Evolutionary conservation across 140 eudicot species (phyloP), one percentile per base, ranked within the genome.

Genomic region (Ambrosia hybrid): DNA sequence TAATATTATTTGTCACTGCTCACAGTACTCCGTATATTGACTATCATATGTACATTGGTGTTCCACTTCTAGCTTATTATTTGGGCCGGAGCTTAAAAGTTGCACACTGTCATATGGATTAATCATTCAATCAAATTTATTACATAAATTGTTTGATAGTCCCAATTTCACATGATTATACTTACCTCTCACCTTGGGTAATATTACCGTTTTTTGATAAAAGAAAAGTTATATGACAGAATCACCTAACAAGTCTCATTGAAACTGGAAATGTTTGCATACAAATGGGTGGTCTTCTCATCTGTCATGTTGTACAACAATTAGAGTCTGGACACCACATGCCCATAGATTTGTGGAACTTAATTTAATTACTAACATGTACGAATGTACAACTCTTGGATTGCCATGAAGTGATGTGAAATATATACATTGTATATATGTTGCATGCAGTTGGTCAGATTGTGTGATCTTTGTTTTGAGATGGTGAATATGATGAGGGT

Each of bases 401-500:
- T 69, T 80, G 77, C 64, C 15, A 21, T 46, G 55, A 16, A 41
- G 65, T 80, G 78, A 72, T 78, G 78, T 67, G 78, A 78, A 71
- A 61, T 77, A 26, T 3, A 21, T 71, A 78, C 78, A 78, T 51
- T 62, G 69, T 51, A 37, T 41, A 1, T 12, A 46, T 72, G 41
- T 49, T 69, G 45, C 41, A 49, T 69, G 45, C n/a, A n/a, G n/a
- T n/a, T 52, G 78, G 73, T 71, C 73, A 78, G 82, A 67, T 64
- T 43, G 56, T 76, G 51, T 76, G 51, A 60, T 15, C 37, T 76
- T 65, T 73, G 73, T 57, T 73, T 39, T 73, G 55, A 72, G 58
- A 79, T 72, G 65, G 76, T 66, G 72, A 51, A 67, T 63, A 73
- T 85, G 85, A 75, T 65, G 74, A 80, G 64, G 69, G 51, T 65